Base-by-base conservation (phyloP, 768 basidiomycete species). In the Mycena olivaceomarginata region DNA sequence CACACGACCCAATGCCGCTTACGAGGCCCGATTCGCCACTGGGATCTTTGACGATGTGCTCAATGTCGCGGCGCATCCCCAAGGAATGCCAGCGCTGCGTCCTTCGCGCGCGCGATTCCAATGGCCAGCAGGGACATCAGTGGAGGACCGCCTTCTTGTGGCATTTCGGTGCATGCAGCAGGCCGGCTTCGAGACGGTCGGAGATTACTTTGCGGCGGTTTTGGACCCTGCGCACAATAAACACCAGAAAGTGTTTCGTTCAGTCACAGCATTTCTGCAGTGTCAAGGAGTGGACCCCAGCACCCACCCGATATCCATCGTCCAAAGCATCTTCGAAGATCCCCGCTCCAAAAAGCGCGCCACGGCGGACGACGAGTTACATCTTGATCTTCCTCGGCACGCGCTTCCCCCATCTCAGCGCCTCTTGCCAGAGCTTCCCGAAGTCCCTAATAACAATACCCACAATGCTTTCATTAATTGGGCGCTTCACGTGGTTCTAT, bases 351-450 rank as follows among this genome's bases (percentile, higher is more conserved):
- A 59, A 22, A 60, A 63, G 16, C 59, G 45, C 3, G 6, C n/a
- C 12, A 16, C 5, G 16, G 73, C n/a, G 4, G 66, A 46, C 20
- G 66, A 67, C 1, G 41, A 56, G 4, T 20, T 66, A 5, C 37
- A 51, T 48, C 18, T 74, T 18, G 65, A 51, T 51, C 46, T 74
- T 18, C 73, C 73, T 40, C 73, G 73, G 0, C 18, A 74, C 56
- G 65, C 73, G 1, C 73, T 74, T 51, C 73, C 73, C 20, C 73
- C 73, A 18, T 74, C 73, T n/a, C 66, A 46, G 13, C 73, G 73
- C 1, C 66, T 68, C 37, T 25, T 46, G 8, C 66, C 73, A 31
- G 39, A n/a, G 25, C 45, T 74, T 51, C 73, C 73, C 0, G 20
- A 41, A 7, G 6, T 13, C 18, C 18, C n/a, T 1, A 13, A 41